Percentiles rank a stretch among this genome's conserved stretches.
These are phyloP conservation scores for Kandelia obovata DNA, from an alignment of 345 rosid species.

Conservation along the genomic window DNA sequence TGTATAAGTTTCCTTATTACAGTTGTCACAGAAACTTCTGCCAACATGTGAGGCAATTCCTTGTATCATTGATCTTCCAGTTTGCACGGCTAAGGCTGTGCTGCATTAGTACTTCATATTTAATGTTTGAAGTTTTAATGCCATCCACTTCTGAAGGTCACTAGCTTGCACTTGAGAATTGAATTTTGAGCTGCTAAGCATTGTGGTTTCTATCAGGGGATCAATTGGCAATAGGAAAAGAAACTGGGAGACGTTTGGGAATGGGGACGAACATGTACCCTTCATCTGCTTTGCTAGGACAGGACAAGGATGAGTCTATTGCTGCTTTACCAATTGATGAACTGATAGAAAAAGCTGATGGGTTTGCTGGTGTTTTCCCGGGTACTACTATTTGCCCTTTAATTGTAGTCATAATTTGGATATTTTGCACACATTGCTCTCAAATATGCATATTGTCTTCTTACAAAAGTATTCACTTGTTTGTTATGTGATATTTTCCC, in stretches of 20 bases:
- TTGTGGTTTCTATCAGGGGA: constrained; percentile 54
- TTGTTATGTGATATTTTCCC: constrained; percentile 20
- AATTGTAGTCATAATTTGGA: constrained; percentile 1
- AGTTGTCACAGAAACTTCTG: no score
- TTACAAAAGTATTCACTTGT: constrained; percentile 6
- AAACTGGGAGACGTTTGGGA: constrained; percentile 95
- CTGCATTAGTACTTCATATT: not conserved
- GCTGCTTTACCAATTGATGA: constrained; percentile 87
- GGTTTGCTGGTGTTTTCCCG: constrained; percentile 99
- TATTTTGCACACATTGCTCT: not conserved
- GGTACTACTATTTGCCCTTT: constrained; percentile 40
- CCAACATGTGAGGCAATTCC: no score
- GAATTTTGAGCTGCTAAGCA: constrained; percentile 12
- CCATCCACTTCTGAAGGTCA: constrained; percentile 3
- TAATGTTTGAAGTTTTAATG: not conserved
- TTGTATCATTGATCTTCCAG: not conserved
- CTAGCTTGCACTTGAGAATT: not conserved
- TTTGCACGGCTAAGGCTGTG: not conserved
- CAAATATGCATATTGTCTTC: not conserved
- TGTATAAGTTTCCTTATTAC: no score
- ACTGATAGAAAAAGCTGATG: constrained; percentile 96
- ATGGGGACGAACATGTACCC: constrained; percentile 99
- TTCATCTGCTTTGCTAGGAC: constrained; percentile 91
- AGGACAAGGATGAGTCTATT: constrained; percentile 87
- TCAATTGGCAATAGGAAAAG: constrained; percentile 96